Conservation (phyloP, 2,329 filamentous ascomycete species). For the Xylaria sp. region DNA sequence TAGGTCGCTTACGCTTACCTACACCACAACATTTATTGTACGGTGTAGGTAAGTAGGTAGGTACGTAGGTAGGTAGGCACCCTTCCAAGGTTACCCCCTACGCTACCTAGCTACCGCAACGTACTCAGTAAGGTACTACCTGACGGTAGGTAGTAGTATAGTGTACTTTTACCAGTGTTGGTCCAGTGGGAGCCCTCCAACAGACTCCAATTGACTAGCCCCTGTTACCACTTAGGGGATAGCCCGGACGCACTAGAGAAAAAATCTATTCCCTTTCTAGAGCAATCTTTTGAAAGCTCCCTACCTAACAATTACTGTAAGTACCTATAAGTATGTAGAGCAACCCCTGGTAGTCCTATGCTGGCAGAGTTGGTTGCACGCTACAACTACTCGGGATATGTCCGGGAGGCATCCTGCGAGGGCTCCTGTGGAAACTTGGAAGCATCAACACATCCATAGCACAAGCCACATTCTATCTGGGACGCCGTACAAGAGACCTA, state of each 20-base stretch:
- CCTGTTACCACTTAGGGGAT: conserved; percentile 12
- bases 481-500: no score
- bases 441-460: background rate
- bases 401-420: conserved; percentile 31
- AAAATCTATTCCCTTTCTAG: conserved; percentile 8
- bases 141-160: no score
- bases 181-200: conserved; percentile 28
- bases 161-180: background rate
- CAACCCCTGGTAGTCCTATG: background rate
- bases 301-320: background rate
- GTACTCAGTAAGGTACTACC: no score
- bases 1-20: conserved; percentile 3
- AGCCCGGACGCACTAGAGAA: background rate
- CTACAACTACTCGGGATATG: conserved; percentile 7
- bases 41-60: no score
- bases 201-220: background rate
- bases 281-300: background rate
- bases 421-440: background rate
- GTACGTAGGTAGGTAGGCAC: no score
- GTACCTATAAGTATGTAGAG: no score
- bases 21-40: no score
- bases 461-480: conserved; percentile 34
- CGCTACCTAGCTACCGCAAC: background rate
- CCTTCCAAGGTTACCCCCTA: no score
- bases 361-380: background rate